Evolutionary conservation across 2,329 filamentous ascomycete species (phyloP).

Genomic region (Curvularia verruculosa): DNA sequence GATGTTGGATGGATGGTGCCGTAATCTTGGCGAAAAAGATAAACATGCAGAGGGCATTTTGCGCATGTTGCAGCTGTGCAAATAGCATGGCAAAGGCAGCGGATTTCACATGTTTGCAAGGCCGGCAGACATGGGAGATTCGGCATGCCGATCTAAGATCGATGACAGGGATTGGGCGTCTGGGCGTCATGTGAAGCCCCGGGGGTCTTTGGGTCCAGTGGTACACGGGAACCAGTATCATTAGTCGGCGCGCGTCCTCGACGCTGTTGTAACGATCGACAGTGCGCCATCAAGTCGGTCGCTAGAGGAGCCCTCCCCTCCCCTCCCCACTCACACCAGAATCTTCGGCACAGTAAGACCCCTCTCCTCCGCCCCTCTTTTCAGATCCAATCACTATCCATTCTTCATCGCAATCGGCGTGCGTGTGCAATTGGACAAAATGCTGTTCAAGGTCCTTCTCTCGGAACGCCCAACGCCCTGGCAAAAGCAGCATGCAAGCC

Average conservation of each 20-base stretch:
- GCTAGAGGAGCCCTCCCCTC: not conserved
- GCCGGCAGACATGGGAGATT: constrained; percentile 6
- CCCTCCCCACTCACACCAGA: constrained; percentile 5
- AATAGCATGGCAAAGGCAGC: constrained; percentile 3
- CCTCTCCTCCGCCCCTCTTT: not conserved
- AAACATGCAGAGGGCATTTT: constrained; percentile 5
- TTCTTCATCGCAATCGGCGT: not conserved
- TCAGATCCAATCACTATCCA: not conserved
- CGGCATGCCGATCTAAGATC: constrained; percentile 7
- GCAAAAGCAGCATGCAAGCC: not conserved
- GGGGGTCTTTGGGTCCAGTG: not conserved
- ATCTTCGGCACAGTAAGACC: constrained; percentile 8
- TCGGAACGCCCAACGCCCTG: not conserved
- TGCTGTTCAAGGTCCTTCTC: not conserved
- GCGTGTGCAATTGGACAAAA: not conserved
- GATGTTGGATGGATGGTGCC: not conserved
- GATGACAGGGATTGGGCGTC: not conserved
- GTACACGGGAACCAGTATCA: not conserved
- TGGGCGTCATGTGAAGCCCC: constrained; percentile 2
- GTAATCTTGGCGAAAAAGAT: not conserved
- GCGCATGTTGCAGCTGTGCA: constrained; percentile 1
- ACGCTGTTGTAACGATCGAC: constrained; percentile 1
- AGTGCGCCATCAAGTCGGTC: constrained; percentile 1
- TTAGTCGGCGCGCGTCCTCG: constrained; percentile 1
- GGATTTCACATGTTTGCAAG: constrained; percentile 5